Evolutionary conservation across 208 protist species (phyloP).

Genomic region (Leishmania guyanensis): DNA sequence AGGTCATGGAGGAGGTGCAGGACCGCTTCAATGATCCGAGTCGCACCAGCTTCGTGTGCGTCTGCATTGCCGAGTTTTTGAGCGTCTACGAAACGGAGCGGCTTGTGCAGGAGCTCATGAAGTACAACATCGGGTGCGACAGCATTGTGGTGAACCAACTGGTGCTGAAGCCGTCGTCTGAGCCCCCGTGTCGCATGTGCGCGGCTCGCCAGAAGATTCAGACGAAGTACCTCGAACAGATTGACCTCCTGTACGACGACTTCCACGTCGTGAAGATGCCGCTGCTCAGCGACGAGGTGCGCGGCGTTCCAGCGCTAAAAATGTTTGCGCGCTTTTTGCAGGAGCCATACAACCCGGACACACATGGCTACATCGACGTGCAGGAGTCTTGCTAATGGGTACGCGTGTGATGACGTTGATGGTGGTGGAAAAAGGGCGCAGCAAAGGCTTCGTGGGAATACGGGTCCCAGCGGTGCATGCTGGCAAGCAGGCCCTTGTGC

Average conservation of each 20-base stretch:
- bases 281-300: conserved; percentile 91
- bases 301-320: conserved; percentile 71
- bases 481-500: neutral
- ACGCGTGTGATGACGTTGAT: neutral
- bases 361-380: conserved; percentile 59
- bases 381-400: conserved; percentile 1
- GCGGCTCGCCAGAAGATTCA: conserved; percentile 92
- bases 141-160: conserved; percentile 98
- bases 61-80: conserved; percentile 99
- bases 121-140: conserved; percentile 96
- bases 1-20: conserved; percentile 57
- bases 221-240: conserved; percentile 95
- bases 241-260: conserved; percentile 95
- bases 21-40: conserved; percentile 63
- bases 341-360: conserved; percentile 61
- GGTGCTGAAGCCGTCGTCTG: conserved; percentile 55
- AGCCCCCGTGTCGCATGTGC: conserved; percentile 87
- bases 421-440: too few relatives aligned
- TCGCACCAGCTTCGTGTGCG: conserved; percentile 97
- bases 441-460: too few relatives aligned
- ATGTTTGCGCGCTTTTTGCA: conserved; percentile 81
- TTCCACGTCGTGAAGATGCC: conserved; percentile 95
- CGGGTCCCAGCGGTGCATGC: neutral
- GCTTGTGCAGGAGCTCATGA: conserved; percentile 97
- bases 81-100: conserved; percentile 99